These are phyloP conservation scores for Sodiomyces alkalinus DNA, from an alignment of 2,329 filamentous ascomycete genomes.

Conservation along the genomic window DNA sequence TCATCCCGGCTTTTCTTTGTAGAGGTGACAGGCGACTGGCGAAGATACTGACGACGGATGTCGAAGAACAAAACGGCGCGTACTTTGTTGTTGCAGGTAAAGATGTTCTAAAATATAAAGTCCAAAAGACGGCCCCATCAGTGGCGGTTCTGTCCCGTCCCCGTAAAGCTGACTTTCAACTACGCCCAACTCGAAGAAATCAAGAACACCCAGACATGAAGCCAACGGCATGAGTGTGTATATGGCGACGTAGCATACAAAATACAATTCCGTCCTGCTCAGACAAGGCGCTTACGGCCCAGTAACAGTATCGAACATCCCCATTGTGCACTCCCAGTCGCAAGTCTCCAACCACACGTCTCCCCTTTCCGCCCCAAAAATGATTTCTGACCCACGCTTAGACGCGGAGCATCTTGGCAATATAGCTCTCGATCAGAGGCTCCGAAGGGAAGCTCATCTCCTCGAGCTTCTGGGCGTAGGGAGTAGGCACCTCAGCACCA, in stretches of 20 bases:
- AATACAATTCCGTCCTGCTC: constrained; percentile 1
- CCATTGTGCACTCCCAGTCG: neutral
- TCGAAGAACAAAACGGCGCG: too few species aligned
- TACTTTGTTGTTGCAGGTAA: too few species aligned
- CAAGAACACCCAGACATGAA: constrained; percentile 1
- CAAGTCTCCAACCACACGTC: neutral
- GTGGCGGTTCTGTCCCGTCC: too few species aligned
- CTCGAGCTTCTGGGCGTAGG: constrained; percentile 86
- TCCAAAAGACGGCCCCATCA: too few species aligned
- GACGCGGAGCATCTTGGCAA: constrained; percentile 74
- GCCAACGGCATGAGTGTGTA: constrained; percentile 17
- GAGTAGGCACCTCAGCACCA: constrained; percentile 92
- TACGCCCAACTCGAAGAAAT: constrained; percentile 3
- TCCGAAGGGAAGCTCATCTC: constrained; percentile 91
- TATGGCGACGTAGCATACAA: constrained; percentile 8
- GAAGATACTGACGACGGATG: too few species aligned
- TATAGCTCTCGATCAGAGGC: constrained; percentile 72
- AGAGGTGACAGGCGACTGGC: too few species aligned
- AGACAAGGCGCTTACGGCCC: neutral
- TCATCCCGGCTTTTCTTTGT: too few species aligned
- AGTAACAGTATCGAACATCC: neutral
- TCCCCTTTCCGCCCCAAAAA: neutral
- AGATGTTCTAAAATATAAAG: too few species aligned
- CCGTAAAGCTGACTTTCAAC: too few species aligned
- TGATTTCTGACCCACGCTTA: constrained; percentile 23